Conservation (phyloP, 1,139 yeast species). For the Petasospora fabianii region DNA sequence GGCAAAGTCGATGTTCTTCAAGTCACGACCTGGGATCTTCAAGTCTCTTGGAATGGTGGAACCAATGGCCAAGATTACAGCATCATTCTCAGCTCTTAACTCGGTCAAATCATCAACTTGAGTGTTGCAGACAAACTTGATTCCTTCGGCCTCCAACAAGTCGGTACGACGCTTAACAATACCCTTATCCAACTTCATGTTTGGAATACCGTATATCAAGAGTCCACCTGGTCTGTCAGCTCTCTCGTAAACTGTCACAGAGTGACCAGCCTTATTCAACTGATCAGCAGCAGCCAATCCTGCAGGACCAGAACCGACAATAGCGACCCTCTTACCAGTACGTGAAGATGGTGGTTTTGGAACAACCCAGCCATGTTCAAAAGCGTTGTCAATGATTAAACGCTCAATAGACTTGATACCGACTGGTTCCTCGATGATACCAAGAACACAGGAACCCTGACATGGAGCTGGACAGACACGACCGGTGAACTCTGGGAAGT, state of each 20-base stretch:
- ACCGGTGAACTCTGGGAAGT: constrained; percentile 98
- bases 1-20: constrained; percentile 88
- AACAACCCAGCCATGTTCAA: constrained; percentile 93
- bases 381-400: constrained; percentile 94
- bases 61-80: constrained; percentile 92
- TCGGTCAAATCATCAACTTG: constrained; percentile 82
- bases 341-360: constrained; percentile 77
- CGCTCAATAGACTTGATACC: constrained; percentile 96
- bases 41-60: constrained; percentile 96
- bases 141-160: constrained; percentile 86
- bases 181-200: constrained; percentile 94
- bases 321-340: constrained; percentile 81
- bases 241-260: constrained; percentile 88
- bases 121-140: constrained; percentile 69
- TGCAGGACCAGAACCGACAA: constrained; percentile 96
- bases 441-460: constrained; percentile 96
- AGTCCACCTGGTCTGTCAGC: constrained; percentile 95
- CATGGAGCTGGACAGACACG: constrained; percentile 99
- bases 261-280: constrained; percentile 92
- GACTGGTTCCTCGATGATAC: constrained; percentile 91
- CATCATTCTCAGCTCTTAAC: constrained; percentile 63
- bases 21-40: constrained; percentile 88
- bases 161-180: constrained; percentile 93
- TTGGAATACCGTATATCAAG: constrained; percentile 98
- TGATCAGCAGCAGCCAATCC: constrained; percentile 97